Evolutionary conservation across 1,284 basidiomycete species (phyloP).

Genomic region (Cutaneotrichosporon curvatum): DNA sequence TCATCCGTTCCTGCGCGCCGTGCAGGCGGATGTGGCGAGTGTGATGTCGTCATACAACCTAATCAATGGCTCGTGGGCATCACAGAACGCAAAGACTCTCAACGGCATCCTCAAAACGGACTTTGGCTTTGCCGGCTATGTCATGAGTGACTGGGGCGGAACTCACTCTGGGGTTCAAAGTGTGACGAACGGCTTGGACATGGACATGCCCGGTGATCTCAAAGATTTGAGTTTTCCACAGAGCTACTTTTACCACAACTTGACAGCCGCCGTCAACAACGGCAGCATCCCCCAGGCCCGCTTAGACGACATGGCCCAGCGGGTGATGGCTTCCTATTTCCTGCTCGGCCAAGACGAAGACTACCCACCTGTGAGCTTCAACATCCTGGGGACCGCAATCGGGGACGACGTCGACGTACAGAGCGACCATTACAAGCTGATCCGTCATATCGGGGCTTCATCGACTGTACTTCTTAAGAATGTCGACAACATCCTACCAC

Average conservation of each 20-base stretch:
- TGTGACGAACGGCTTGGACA: constrained; percentile 20
- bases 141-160: constrained; percentile 24
- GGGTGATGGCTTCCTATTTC: constrained; percentile 29
- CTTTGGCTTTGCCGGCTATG: constrained; percentile 53
- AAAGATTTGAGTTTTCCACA: constrained; percentile 12
- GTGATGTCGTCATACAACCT: constrained; percentile 66
- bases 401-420: constrained; percentile 66
- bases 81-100: constrained; percentile 56
- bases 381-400: constrained; percentile 44
- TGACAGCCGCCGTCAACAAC: constrained; percentile 23
- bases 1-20: constrained; percentile 55
- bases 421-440: constrained; percentile 57
- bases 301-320: constrained; percentile 32
- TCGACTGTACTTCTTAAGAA: constrained; percentile 70
- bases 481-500: constrained; percentile 53
- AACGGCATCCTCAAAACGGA: constrained; percentile 68
- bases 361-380: constrained; percentile 18
- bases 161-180: constrained; percentile 11
- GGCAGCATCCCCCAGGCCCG: constrained; percentile 21
- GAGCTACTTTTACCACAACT: constrained; percentile 14
- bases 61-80: constrained; percentile 58
- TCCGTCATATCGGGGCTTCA: constrained; percentile 21
- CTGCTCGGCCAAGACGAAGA: constrained; percentile 28
- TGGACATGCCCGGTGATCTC: constrained; percentile 50
- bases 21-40: constrained; percentile 62